These are phyloP conservation scores for Corylus americana DNA, from an alignment of 306 rosid genomes.

Conservation along the genomic window DNA sequence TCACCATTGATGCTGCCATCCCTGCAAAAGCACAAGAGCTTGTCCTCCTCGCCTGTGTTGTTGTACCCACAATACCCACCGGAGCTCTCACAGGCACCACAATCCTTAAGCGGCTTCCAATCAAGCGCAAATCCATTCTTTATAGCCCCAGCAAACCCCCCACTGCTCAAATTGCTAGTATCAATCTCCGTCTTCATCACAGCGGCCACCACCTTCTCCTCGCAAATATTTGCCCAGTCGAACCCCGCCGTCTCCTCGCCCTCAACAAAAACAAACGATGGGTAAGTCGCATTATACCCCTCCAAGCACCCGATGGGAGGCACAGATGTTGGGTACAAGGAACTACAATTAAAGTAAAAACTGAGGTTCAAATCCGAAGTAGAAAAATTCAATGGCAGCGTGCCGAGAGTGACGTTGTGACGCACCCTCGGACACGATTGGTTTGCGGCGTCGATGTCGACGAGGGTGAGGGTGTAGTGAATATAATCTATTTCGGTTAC, in stretches of 20 bases:
- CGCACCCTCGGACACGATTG: background rate
- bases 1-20: background rate
- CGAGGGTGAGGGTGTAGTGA: background rate
- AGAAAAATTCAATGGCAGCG: background rate
- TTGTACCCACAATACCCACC: background rate
- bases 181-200: background rate
- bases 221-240: background rate
- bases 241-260: background rate
- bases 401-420: background rate
- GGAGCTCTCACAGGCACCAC: background rate
- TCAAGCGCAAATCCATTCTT: background rate
- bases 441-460: background rate
- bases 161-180: fast-evolving
- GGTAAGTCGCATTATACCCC: background rate
- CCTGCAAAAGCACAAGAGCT: background rate
- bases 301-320: background rate
- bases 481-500: background rate
- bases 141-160: background rate
- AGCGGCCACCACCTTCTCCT: background rate
- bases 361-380: background rate
- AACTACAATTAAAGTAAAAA: background rate
- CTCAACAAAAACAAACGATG: background rate
- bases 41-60: background rate
- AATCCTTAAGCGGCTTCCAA: background rate
- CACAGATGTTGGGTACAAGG: background rate